Conservation (phyloP, 1,284 basidiomycete species). For the Takashimella tepidaria region DNA sequence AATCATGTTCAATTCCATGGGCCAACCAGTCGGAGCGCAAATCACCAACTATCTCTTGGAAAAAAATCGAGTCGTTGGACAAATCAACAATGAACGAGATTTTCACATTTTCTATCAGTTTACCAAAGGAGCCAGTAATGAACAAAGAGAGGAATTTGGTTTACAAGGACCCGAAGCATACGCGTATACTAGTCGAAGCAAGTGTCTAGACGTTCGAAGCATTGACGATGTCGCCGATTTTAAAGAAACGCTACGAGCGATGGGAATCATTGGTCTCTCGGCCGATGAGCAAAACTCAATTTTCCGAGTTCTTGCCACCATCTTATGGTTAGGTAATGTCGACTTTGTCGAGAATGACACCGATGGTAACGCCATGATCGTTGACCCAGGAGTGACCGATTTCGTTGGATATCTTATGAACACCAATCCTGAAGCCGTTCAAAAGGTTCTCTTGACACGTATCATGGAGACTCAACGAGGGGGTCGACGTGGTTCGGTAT, state of each 20-base stretch:
- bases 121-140: conserved; percentile 86
- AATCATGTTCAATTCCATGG: conserved; percentile 94
- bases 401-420: conserved; percentile 96
- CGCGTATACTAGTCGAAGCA: conserved; percentile 84
- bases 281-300: conserved; percentile 86
- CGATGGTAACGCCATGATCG: conserved; percentile 77
- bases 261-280: conserved; percentile 85
- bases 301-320: conserved; percentile 83
- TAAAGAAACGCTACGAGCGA: conserved; percentile 84
- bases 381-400: conserved; percentile 85
- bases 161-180: conserved; percentile 97
- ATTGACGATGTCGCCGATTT: conserved; percentile 90
- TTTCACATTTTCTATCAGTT: conserved; percentile 99
- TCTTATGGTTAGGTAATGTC: conserved; percentile 96
- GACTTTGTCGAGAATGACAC: conserved; percentile 76
- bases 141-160: conserved; percentile 92
- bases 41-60: conserved; percentile 99
- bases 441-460: conserved; percentile 78
- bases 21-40: conserved; percentile 93
- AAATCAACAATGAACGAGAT: conserved; percentile 93
- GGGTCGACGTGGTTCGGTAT: conserved; percentile 83
- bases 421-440: conserved; percentile 68
- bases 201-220: conserved; percentile 84
- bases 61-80: conserved; percentile 94
- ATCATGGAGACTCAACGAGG: conserved; percentile 91